A percentile compares a stretch with the other conserved stretches of the same genome.
These are phyloP conservation scores for Myxozyma sirexii DNA, from an alignment of 805 yeast species.

Conservation along the genomic window DNA sequence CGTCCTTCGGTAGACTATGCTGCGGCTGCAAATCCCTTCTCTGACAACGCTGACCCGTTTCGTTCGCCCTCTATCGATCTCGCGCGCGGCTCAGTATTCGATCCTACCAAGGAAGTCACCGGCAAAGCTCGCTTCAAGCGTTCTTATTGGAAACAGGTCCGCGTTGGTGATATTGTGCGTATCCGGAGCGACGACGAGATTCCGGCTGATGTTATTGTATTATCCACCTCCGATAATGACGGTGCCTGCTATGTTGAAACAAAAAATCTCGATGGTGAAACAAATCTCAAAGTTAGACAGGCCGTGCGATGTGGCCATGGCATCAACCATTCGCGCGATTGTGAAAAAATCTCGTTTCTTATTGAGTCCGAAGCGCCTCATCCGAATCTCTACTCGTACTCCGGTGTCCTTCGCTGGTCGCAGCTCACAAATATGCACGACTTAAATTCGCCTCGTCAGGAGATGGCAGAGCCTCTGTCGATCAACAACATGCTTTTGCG, in stretches of 20 bases:
- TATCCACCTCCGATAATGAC: slow-evolving; percentile 71
- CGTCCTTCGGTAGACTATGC: slow-evolving; percentile 15
- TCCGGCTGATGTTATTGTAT: slow-evolving; percentile 72
- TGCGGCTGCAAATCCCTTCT: slow-evolving; percentile 17
- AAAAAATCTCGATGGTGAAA: slow-evolving; percentile 73
- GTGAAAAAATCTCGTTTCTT: slow-evolving; percentile 60
- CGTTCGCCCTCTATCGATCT: slow-evolving; percentile 32
- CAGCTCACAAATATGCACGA: slow-evolving; percentile 41
- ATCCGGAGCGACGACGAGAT: slow-evolving; percentile 71
- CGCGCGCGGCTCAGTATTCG: slow-evolving; percentile 37
- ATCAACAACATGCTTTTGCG: slow-evolving; percentile 67
- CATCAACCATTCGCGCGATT: slow-evolving; percentile 59
- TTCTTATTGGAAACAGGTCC: slow-evolving; percentile 69
- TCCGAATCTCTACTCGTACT: slow-evolving; percentile 62
- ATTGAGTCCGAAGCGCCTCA: slow-evolving; percentile 77
- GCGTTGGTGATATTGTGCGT: slow-evolving; percentile 73
- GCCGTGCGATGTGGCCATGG: slow-evolving; percentile 58
- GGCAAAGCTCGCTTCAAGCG: slow-evolving; percentile 50
- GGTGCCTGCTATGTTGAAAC: slow-evolving; percentile 72
- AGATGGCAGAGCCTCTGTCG: slow-evolving; percentile 56
- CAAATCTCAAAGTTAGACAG: slow-evolving; percentile 64
- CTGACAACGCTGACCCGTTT: not conserved
- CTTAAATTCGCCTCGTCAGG: slow-evolving; percentile 39
- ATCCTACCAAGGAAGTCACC: slow-evolving; percentile 42
- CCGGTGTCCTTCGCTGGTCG: slow-evolving; percentile 63